Evolutionary conservation across 2,329 filamentous ascomycete species (phyloP), one percentile per base, ranked within the genome.

Genomic region (Seiridium cupressi): DNA sequence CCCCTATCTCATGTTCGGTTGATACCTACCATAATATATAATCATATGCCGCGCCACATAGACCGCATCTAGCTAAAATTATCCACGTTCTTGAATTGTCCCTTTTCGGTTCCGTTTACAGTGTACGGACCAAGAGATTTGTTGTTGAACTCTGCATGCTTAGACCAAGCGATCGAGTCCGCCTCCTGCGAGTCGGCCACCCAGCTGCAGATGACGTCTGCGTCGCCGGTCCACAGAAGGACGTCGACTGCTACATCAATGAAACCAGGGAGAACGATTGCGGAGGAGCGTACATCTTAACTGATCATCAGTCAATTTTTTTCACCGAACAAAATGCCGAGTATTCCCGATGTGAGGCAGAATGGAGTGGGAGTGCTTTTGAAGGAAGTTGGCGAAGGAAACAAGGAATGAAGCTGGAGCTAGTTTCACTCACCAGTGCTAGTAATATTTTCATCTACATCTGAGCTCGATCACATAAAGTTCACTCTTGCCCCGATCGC

Each of bases 141-240:
- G 18, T 67, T 64, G 3, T 68, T 66, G 64, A 85, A 85, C 2
- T 74, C 69, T 0, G 72, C 61, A 6, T 74, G 69, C 3, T 72
- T 75, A 1, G 70, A 61, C 65, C 77, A 85, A 10, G 74, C 70
- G 34, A 86, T 72, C 0, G 74, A 73, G 44, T 85, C 74, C 1
- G 80, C 78, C 1, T 77, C 78, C 7, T 70, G 74, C 5, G 80
- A 73, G 40, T 75, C 77, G 18, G 83, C 84, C 38, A 80, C 71
- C 79, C 82, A 85, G 70, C 85, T 86, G 65, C 82, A 86, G 58
- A 85, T 83, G 72, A 77, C 85, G 64, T 87, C 84, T 1, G 83
- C 77, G 58, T 85, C 84, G 40, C 83, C 83, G 0, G 82, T 81
- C 81, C 81, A 86, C 48, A 85, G 70, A 2, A 85, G 65, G 1